A percentile compares a stretch with the other conserved stretches of the same genome.
phyloP scores from a whole-genome alignment of 1,139 yeast species.

The Lodderomyces oxycetoniae region DNA sequence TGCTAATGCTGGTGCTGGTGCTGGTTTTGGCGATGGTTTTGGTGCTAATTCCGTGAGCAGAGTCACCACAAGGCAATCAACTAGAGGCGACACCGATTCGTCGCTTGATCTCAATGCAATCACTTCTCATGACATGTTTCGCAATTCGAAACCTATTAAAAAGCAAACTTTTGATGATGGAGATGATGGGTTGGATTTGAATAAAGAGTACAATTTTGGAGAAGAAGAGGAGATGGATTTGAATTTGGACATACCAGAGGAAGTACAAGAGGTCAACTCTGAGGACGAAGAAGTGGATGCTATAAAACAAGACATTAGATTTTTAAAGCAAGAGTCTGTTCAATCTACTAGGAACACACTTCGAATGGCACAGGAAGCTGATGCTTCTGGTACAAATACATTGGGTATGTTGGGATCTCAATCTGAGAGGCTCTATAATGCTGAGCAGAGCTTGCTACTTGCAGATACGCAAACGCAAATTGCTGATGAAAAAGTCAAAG shows the following conservation, averaged over 20 bases:
- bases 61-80: slow-evolving; percentile 10
- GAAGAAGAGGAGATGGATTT: slow-evolving; percentile 27
- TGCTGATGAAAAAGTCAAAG: slow-evolving; percentile 80
- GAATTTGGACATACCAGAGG: slow-evolving; percentile 43
- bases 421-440: slow-evolving; percentile 74
- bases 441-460: slow-evolving; percentile 71
- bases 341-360: slow-evolving; percentile 83
- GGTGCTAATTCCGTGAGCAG: slow-evolving; percentile 5
- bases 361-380: slow-evolving; percentile 88
- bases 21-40: neutral
- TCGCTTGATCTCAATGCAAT: slow-evolving; percentile 38
- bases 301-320: slow-evolving; percentile 77
- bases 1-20: neutral
- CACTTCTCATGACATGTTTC: slow-evolving; percentile 33
- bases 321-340: slow-evolving; percentile 82
- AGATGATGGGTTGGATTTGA: slow-evolving; percentile 28
- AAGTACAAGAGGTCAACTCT: slow-evolving; percentile 44
- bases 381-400: slow-evolving; percentile 83
- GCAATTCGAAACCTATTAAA: slow-evolving; percentile 23
- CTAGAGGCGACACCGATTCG: slow-evolving; percentile 27
- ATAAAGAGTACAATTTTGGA: slow-evolving; percentile 19
- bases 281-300: slow-evolving; percentile 90
- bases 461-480: slow-evolving; percentile 79
- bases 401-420: slow-evolving; percentile 91
- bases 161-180: slow-evolving; percentile 19